Evolutionary conservation across 83 land plant species (phyloP).

Genomic region (Picea abies): DNA sequence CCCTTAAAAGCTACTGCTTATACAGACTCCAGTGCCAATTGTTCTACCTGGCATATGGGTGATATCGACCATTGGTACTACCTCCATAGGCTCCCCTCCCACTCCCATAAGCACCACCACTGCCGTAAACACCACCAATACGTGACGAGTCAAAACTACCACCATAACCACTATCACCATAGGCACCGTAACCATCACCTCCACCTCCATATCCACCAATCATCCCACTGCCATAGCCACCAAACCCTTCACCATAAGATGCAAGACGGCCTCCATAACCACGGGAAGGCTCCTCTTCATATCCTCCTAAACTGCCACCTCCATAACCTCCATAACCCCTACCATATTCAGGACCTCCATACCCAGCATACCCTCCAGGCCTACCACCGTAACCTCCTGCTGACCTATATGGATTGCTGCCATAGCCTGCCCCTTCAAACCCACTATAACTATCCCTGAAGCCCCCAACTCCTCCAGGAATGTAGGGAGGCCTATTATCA

Average conservation of each 20-base stretch:
- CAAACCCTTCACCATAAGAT: constrained; percentile 27
- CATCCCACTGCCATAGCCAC: background rate
- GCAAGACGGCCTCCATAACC: constrained; percentile 35
- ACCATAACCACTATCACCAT: constrained; percentile 8
- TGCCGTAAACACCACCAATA: constrained; percentile 6
- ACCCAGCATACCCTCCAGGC: constrained; percentile 34
- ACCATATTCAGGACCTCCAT: constrained; percentile 35
- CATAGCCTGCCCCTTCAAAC: constrained; percentile 46
- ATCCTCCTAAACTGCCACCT: constrained; percentile 45
- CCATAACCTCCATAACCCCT: constrained; percentile 30
- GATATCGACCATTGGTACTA: constrained; percentile 50
- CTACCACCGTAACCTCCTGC: constrained; percentile 46
- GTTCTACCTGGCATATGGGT: constrained; percentile 73
- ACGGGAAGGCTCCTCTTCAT: constrained; percentile 44
- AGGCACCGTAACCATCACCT: constrained; percentile 15
- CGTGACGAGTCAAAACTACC: background rate
- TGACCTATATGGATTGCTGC: constrained; percentile 21
- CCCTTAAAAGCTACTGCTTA: too few species aligned
- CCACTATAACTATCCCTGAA: constrained; percentile 36
- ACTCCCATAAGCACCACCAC: background rate
- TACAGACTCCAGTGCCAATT: too few species aligned
- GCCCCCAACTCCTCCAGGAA: constrained; percentile 30
- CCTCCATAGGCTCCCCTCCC: constrained; percentile 16
- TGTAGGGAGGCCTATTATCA: constrained; percentile 32
- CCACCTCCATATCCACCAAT: constrained; percentile 34